Evolutionary conservation across 371 early-diverging fungal species (phyloP), one percentile per base, ranked within the genome.

Genomic region (Mortierella sp.): DNA sequence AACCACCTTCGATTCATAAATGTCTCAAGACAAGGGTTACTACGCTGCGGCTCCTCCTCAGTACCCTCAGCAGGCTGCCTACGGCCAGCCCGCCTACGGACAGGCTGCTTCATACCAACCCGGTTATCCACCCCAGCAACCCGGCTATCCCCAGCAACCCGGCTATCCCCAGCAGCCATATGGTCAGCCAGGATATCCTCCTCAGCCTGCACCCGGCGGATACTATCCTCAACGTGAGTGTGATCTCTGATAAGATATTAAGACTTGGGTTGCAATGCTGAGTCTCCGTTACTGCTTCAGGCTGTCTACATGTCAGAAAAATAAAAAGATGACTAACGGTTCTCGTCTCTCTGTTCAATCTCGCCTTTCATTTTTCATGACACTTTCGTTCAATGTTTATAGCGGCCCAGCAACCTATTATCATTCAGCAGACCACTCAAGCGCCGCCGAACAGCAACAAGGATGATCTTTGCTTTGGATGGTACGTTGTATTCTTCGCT

Each of bases 401-500:
- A 71, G 56, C 65, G 15, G 6, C 67, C 2, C 59, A 49, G n/a
- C 67, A 72, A n/a, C 73, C 66, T 12, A 52, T 65, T 21, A 61
- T 72, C 44, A 58, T 72, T 41, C 69, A 67, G 30, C 58, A 65
- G 44, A 24, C 55, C 24, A 47, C 61, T 19, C 49, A 47, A 15
- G 28, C 57, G 4, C 55, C 30, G 26, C 67, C 30, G 19, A 44
- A 69, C 24, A 41, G 62, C 27, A 52, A 62, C 62, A 30, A 17
- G 26, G 67, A 72, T 9, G 73, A 58, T 43, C 41, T 72, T 42
- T 72, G 73, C 63, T 42, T 72, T 23, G 73, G 73, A 72, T 72
- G 73, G 73, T 72, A 66, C 43, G 59, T 47, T 21, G 4, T 30
- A 6, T 34, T 14, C n/a, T n/a, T n/a, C n/a, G n/a, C n/a, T n/a